Evolutionary conservation across 768 basidiomycete genomes (phyloP).

Genomic region (Boletus reticuloceps): DNA sequence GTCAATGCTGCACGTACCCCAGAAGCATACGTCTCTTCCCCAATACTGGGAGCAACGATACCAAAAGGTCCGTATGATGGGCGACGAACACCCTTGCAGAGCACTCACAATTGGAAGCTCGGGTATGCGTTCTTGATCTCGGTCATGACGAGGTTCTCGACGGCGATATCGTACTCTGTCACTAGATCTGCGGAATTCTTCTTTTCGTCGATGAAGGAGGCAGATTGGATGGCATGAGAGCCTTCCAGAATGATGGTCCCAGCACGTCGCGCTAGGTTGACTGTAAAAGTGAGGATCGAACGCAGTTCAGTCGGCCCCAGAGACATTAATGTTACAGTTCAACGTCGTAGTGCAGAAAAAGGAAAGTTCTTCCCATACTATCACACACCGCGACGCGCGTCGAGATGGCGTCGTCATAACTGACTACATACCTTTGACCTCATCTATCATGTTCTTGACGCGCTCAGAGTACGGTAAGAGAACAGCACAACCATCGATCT

Average conservation of each 20-base stretch:
- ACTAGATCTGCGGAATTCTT: slow-evolving; percentile 94
- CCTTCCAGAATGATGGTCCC: slow-evolving; percentile 75
- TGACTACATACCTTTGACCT: slow-evolving; percentile 3
- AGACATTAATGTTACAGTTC: neutral
- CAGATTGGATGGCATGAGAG: slow-evolving; percentile 64
- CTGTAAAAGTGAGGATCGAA: slow-evolving; percentile 63
- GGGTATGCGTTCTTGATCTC: slow-evolving; percentile 68
- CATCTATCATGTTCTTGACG: slow-evolving; percentile 77
- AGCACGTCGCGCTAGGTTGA: slow-evolving; percentile 64
- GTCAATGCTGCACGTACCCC: slow-evolving; percentile 67
- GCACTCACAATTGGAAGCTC: slow-evolving; percentile 73
- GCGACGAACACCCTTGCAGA: neutral
- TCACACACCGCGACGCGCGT: slow-evolving; percentile 32
- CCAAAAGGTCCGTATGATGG: neutral
- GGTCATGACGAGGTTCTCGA: slow-evolving; percentile 79
- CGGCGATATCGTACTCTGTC: slow-evolving; percentile 89
- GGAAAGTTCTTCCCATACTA: slow-evolving; percentile 30
- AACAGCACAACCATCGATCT: too few relatives aligned
- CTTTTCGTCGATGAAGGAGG: slow-evolving; percentile 69
- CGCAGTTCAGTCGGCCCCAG: slow-evolving; percentile 46
- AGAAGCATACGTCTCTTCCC: slow-evolving; percentile 88
- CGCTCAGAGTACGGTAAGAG: slow-evolving; percentile 87
- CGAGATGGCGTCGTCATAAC: slow-evolving; percentile 31
- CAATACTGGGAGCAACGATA: slow-evolving; percentile 60
- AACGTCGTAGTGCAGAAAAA: slow-evolving; percentile 6